A percentile compares a stretch with the other conserved stretches of the same genome.
Evolutionary conservation across 495 filamentous ascomycete genomes (phyloP).

Genomic region (Parmelia sp.): DNA sequence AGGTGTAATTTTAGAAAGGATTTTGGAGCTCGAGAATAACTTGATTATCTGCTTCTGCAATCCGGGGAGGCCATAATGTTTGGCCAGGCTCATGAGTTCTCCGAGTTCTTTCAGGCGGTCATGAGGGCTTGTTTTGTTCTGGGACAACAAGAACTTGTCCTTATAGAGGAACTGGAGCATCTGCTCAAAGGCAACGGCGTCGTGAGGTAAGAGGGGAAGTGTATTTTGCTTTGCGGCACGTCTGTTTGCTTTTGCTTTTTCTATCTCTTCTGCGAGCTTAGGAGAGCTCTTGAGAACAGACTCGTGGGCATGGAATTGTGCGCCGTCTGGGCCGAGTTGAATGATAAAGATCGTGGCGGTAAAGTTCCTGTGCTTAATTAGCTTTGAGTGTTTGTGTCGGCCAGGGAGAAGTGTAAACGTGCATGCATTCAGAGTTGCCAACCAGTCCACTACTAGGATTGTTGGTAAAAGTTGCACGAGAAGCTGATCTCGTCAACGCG

Average conservation of each 20-base stretch:
- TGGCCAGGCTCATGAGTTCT: constrained; percentile 15
- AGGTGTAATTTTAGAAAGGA: background rate
- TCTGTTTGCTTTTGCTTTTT: constrained; percentile 7
- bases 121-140: background rate
- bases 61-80: constrained; percentile 12
- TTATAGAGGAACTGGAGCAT: constrained; percentile 20
- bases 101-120: constrained; percentile 10
- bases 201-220: constrained; percentile 9
- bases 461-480: background rate
- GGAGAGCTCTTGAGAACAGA: constrained; percentile 10
- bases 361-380: constrained; percentile 10
- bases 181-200: constrained; percentile 19
- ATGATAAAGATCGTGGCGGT: constrained; percentile 15
- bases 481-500: constrained; percentile 2
- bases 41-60: constrained; percentile 17
- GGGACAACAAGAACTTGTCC: constrained; percentile 12
- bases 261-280: constrained; percentile 10
- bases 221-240: constrained; percentile 7
- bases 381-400: background rate
- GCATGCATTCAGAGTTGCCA: background rate
- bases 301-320: constrained; percentile 14
- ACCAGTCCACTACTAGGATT: background rate
- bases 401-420: background rate
- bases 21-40: background rate
- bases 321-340: constrained; percentile 10